These are phyloP conservation scores for Suhomyces bokatorum DNA, from an alignment of 1,139 yeast species.

Conservation along the genomic window DNA sequence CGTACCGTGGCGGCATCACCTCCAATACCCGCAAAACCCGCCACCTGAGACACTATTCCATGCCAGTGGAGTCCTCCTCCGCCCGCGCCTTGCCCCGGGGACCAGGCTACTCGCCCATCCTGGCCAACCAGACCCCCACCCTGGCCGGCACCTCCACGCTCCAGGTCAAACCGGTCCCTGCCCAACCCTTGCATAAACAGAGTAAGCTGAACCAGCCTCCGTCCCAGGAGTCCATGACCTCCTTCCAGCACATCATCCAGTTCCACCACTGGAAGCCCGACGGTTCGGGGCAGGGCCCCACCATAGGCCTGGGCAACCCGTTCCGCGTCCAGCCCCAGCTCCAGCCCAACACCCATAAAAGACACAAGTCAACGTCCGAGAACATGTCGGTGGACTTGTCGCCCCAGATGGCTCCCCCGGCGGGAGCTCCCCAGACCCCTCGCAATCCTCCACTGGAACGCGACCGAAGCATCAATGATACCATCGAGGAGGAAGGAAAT, in stretches of 20 bases:
- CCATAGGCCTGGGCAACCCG: slow-evolving; percentile 13
- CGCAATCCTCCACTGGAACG: slow-evolving; percentile 1
- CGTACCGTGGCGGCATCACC: slow-evolving; percentile 22
- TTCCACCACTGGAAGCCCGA: slow-evolving; percentile 57
- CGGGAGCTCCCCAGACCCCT: slow-evolving; percentile 9
- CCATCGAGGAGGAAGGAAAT: slow-evolving; percentile 16
- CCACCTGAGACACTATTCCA: slow-evolving; percentile 47
- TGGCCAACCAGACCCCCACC: slow-evolving; percentile 8
- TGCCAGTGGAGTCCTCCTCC: slow-evolving; percentile 36
- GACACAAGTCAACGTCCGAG: slow-evolving; percentile 22
- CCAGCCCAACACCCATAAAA: slow-evolving; percentile 19
- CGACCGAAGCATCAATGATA: slow-evolving; percentile 10
- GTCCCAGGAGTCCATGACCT: slow-evolving; percentile 51
- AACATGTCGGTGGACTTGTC: slow-evolving; percentile 19
- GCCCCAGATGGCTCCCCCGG: slow-evolving; percentile 3
- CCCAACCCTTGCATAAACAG: slow-evolving; percentile 46
- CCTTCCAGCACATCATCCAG: slow-evolving; percentile 53
- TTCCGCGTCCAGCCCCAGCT: slow-evolving; percentile 14
- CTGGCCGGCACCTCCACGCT: slow-evolving; percentile 36
- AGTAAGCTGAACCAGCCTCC: slow-evolving; percentile 38
- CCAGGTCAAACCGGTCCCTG: slow-evolving; percentile 48
- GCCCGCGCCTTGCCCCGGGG: slow-evolving; percentile 2
- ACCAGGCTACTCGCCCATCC: slow-evolving; percentile 24
- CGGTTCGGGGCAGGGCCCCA: slow-evolving; percentile 24
- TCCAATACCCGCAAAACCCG: slow-evolving; percentile 22